Conservation (phyloP, 768 basidiomycete genomes). For the Trametes cubensis region DNA sequence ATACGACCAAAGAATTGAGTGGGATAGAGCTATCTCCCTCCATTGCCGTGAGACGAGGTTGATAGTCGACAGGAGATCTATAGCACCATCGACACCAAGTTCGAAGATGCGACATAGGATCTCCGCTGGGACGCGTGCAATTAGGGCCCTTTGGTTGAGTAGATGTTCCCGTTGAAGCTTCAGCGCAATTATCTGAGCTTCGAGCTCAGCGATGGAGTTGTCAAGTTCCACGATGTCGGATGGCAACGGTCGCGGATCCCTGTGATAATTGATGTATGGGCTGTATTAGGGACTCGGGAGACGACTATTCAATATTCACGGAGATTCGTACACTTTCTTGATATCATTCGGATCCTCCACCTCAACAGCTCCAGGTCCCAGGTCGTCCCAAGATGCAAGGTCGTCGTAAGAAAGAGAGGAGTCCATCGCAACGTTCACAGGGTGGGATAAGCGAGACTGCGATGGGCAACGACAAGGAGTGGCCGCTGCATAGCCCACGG, state of each 20-base stretch:
- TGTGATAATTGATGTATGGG: constrained; percentile 7
- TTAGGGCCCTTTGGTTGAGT: constrained; percentile 32
- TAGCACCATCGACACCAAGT: constrained; percentile 32
- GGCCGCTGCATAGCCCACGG: too few relatives aligned
- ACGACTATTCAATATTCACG: not conserved
- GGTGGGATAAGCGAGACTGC: too few relatives aligned
- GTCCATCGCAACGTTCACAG: not conserved
- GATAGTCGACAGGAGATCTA: constrained; percentile 27
- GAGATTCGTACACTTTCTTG: constrained; percentile 6
- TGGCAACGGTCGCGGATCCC: constrained; percentile 31
- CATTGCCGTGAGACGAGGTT: constrained; percentile 35
- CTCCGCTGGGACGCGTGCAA: constrained; percentile 33
- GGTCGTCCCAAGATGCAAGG: constrained; percentile 20
- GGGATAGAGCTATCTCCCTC: constrained; percentile 31
- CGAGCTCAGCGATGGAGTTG: constrained; percentile 29
- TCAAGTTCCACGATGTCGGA: constrained; percentile 32
- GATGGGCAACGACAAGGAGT: too few relatives aligned
- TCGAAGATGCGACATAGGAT: constrained; percentile 37
- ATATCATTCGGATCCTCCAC: constrained; percentile 12
- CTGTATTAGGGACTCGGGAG: not conserved
- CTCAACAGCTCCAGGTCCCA: not conserved
- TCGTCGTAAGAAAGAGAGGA: constrained; percentile 30
- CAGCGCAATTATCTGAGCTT: constrained; percentile 29
- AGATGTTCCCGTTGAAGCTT: constrained; percentile 27
- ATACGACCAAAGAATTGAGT: constrained; percentile 35